Evolutionary conservation across 139 green algal species (phyloP), one percentile per base, ranked within the genome.

Genomic region (Chlamydomonas sp.): DNA sequence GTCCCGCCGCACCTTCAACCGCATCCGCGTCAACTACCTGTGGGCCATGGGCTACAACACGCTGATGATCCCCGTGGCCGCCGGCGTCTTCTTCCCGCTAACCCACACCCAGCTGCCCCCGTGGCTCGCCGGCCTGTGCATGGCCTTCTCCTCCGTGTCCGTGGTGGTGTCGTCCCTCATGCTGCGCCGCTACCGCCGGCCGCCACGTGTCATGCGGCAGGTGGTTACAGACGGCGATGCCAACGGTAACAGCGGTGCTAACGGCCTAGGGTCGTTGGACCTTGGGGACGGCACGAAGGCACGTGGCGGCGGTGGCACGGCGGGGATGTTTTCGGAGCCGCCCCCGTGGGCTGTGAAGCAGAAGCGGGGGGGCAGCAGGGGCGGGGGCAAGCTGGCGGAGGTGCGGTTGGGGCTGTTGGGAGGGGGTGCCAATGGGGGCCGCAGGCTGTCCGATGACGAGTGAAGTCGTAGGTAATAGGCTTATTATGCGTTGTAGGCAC

Each of bases 21-120:
- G 97, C 79, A 99, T 99, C 90, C 90, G 92, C 60, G 77, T 95
- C 15, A 99, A 99, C 89, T 99, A 98, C 91, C 74, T 96, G 20
- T 99, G 95, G 94, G 98, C 98, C 0, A 96, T 99, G 91, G 94
- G 91, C 4, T 99, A 99, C 93, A 99, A 99, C 85, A 83, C 97
- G 6, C 62, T 97, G n/a, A 95, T 88, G 63, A 95, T 97, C 77
- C 96, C 95, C 2, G 49, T 97, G 12, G 95, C 96, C 4, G 96
- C 93, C 0, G 94, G 96, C 20, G 91, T 95, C 58, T 85, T 98
- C 60, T 99, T 96, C 84, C 96, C 96, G 8, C 31, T 76, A 18
- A 91, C 93, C 1, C 88, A 86, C 10, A 31, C 97, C 57, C 95
- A 97, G 90, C 86, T 99, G 76, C 98, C 98, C 10, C 98, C 98